Evolutionary conservation across 1,139 yeast species (phyloP), one percentile per base, ranked within the genome.

Genomic region (Blastobotrys petasosporus): DNA sequence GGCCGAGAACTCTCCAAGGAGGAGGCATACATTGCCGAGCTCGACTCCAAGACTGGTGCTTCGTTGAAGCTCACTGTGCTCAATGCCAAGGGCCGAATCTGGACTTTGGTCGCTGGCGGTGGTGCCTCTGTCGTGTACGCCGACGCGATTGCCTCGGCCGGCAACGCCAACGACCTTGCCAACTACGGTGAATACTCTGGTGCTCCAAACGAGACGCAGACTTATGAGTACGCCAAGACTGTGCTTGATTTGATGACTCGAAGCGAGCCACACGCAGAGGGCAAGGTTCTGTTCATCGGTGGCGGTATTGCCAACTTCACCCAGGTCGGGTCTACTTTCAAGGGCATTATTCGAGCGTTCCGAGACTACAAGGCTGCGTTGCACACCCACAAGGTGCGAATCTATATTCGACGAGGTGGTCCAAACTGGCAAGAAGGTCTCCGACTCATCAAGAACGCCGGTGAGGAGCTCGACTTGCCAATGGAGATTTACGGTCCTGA

Each of bases 401-500:
- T 70, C 54, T 70, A 63, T 57, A 70, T 71, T 45, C 68, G 75
- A 48, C 68, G 75, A 37, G 75, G 75, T 46, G 75, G 75, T 37
- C 75, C 75, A 48, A 70, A 70, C 65, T 70, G 74, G 74, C 73
- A 68, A 57, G 74, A 70, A 55, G 75, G 75, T 51, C 63, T 70
- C 49, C 66, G 74, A 37, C 66, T 70, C 45, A 64, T 70, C 60
- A 68, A 66, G 62, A 63, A 65, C 44, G 72, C 73, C 39, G 74
- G 74, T 40, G 72, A 71, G 56, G 74, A 70, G 54, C 65, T 71
- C 33, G 69, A 66, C 40, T 57, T 70, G 51, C 73, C 73, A 38
- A 69, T 70, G 75, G 74, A 70, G 60, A 69, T 71, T 50, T 70
- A 66, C 53, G 75, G 75, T 12, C 75, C 75, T n/a, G 75, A 71